Base-by-base conservation (phyloP, 2,329 filamentous ascomycete species). In the Arthrinium phaeospermum region DNA sequence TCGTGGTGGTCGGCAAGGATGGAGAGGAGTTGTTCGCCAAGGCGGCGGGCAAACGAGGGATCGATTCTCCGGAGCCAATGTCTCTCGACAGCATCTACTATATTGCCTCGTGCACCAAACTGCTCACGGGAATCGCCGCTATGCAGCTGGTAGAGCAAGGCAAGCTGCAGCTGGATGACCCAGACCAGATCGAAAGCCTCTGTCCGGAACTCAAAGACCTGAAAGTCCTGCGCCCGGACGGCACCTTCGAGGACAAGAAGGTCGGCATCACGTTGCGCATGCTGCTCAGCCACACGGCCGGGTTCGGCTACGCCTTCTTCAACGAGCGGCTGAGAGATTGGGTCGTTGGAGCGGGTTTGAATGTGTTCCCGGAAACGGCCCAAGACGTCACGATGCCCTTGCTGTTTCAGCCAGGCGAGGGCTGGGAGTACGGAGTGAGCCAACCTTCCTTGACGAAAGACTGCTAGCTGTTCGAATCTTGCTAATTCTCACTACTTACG, bases 371-470 rank as follows among this genome's bases (percentile, higher is more conserved):
- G 0, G 87, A 87, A 0, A 82, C 88, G 7, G 77, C 85, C 22
- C 82, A 84, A 45, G 90, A 89, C 34, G 82, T 91, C 61, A 76
- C 85, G 47, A 78, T 81, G 72, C 88, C 91, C 0, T 79, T 93
- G 22, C 78, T 92, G 0, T 90, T 91, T 74, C 90, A 93, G 74
- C 91, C 91, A 0, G 91, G 91, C 0, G 85, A 87, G 34, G 83
- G 82, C 3, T 93, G 89, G 88, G 85, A 89, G 72, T 92, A 93
- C 30, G 87, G 88, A 0, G 86, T 89, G 79, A 82, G 83, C 71
- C 37, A 4, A 5, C 30, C 67, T 57, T 7, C 37, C 37, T 8
- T 10, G 7, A 41, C 71, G 47, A 74, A 44, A 6, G 12, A 27
- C 67, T 19, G 3, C 8, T 12, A n/a, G 1, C 12, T 13, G 8